Evolutionary conservation across 495 filamentous ascomycete genomes (phyloP).

Genomic region (Penicillium malachiteum): DNA sequence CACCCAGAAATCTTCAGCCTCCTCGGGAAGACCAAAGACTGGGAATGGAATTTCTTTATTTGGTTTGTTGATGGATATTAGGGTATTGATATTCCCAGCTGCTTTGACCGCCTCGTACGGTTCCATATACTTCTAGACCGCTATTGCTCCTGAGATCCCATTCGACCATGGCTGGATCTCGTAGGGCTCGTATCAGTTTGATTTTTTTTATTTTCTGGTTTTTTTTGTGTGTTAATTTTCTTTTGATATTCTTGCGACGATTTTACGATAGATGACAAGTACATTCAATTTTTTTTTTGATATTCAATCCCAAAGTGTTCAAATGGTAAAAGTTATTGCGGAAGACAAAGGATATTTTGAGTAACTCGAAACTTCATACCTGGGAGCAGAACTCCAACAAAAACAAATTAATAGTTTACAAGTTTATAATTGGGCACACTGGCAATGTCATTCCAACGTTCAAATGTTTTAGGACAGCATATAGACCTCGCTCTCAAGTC

Average conservation of each 20-base stretch:
- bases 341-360: too few relatives aligned
- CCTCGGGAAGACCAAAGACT: conserved; percentile 6
- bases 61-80: conserved; percentile 2
- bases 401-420: too few relatives aligned
- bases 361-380: too few relatives aligned
- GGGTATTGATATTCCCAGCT: conserved; percentile 3
- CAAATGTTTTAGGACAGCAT: too few relatives aligned
- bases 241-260: too few relatives aligned
- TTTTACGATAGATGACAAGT: conserved; percentile 11
- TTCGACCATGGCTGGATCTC: too few relatives aligned
- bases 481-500: too few relatives aligned
- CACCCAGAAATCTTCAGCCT: conserved; percentile 10
- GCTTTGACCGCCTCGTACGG: conserved; percentile 3
- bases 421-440: neutral
- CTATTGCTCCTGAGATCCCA: neutral
- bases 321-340: too few relatives aligned
- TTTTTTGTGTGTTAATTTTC: neutral
- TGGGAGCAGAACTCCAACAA: too few relatives aligned
- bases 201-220: neutral
- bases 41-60: conserved; percentile 7
- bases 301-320: neutral
- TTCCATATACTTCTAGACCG: conserved; percentile 6
- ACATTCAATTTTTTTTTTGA: neutral
- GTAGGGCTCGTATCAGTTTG: too few relatives aligned
- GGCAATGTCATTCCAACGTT: too few relatives aligned